A percentile compares a stretch with the other conserved stretches of the same genome.
phyloP scores from a whole-genome alignment of 164 flowering plant species.

The Buxus sempervirens region DNA sequence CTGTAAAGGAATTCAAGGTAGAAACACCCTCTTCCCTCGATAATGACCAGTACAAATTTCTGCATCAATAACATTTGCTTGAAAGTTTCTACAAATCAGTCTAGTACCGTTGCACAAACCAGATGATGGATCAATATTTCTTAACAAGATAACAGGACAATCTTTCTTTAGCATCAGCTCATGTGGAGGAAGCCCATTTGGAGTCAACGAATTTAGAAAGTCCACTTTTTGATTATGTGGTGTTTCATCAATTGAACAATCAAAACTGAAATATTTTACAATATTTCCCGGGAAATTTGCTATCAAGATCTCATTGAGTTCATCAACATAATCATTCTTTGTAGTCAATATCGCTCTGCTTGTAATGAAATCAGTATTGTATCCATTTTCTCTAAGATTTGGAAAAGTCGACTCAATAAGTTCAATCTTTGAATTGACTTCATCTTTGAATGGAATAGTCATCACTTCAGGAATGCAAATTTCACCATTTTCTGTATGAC shows the following conservation, averaged over 20 bases:
- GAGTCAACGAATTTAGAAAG: neutral
- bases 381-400: too few relatives aligned
- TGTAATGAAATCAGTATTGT: too few relatives aligned
- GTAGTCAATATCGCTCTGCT: neutral
- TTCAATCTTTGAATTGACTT: neutral
- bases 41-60: slow-evolving; percentile 11
- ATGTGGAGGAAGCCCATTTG: slow-evolving; percentile 12
- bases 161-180: slow-evolving; percentile 2
- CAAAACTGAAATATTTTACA: slow-evolving; percentile 1
- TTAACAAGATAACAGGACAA: slow-evolving; percentile 10
- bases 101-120: slow-evolving; percentile 17
- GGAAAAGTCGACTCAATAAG: neutral
- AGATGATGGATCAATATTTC: slow-evolving; percentile 13
- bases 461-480: neutral
- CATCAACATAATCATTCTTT: slow-evolving; percentile 12
- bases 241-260: neutral
- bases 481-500: neutral
- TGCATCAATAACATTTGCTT: slow-evolving; percentile 10
- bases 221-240: neutral
- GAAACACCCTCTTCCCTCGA: slow-evolving; percentile 1
- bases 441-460: neutral
- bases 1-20: slow-evolving; percentile 5
- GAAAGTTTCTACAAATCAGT: slow-evolving; percentile 8
- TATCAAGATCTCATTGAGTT: too few relatives aligned
- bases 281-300: too few relatives aligned